Base-by-base conservation (phyloP, 345 rosid genomes). In the Acer yangbiense region DNA sequence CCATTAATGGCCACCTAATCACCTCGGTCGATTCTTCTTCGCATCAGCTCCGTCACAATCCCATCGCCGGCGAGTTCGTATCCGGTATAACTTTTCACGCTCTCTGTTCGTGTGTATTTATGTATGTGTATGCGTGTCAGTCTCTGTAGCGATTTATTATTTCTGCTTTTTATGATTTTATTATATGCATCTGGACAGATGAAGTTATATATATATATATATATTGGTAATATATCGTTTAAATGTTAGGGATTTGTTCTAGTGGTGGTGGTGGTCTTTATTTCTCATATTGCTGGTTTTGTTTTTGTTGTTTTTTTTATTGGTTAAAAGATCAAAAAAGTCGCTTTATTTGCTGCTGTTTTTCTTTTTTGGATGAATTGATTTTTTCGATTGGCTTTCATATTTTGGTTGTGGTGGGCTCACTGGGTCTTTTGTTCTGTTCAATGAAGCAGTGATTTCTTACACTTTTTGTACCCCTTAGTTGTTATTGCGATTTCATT, bases 51-150 rank as follows among this genome's bases (percentile, higher is more conserved):
- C 86, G 71, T 68, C 71, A 78, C 17, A 87, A 82, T 76, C 90
- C 86, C 70, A 88, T 97, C 63, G 90, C 92, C 55, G 95, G 94
- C 78, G 97, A 96, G 88, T 96, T 89, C 84, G 68, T 80, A 75
- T 81, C 74, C 17, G 99, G 99, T 95, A 81, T 27, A 14, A 13
- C 43, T 16, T 27, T 21, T 27, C 32, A 9, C 4, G 8, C 50
- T 54, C 17, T 65, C 16, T 35, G 2, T 16, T 4, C 1, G 27
- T 64, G 18, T 64, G 29, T 64, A 8, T 20, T 17, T 20, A 63
- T 63, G 27, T 63, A 13, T 9, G 6, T 63, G 18, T 25, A 27
- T 4, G 21, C 41, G 64, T 27, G 64, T 18, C 21, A 6, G 18
- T 48, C n/a, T 65, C 21, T 54, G 54, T 4, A 35, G 32, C 57